phyloP scores from a whole-genome alignment of 495 filamentous ascomycete genomes.

The Aspergillus egyptiacus region DNA sequence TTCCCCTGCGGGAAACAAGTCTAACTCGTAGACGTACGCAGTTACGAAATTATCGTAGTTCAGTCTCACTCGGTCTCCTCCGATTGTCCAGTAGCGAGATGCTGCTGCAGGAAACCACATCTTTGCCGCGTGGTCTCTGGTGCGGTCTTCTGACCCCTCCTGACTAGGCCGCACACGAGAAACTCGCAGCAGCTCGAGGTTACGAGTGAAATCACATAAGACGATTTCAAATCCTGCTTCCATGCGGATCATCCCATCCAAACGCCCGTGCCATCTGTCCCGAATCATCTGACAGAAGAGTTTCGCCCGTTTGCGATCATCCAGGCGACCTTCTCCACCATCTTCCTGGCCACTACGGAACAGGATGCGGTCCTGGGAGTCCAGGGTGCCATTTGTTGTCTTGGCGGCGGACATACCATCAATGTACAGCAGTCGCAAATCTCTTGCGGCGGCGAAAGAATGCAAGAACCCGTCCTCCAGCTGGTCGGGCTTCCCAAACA shows the following conservation, averaged over 20 bases:
- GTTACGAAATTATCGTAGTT: constrained; percentile 60
- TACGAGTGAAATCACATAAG: constrained; percentile 53
- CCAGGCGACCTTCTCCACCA: constrained; percentile 3
- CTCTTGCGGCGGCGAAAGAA: constrained; percentile 43
- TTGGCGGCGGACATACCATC: constrained; percentile 57
- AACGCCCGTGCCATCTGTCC: constrained; percentile 40
- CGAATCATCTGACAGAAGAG: constrained; percentile 45
- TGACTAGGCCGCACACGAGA: constrained; percentile 22
- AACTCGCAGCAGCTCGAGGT: constrained; percentile 27
- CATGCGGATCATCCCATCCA: constrained; percentile 61
- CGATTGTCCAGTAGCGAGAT: constrained; percentile 55
- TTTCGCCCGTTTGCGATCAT: constrained; percentile 43
- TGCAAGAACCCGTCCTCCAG: constrained; percentile 37
- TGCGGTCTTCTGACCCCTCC: constrained; percentile 14
- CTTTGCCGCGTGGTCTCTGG: not conserved
- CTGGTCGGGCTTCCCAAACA: not conserved
- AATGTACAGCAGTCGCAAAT: constrained; percentile 52
- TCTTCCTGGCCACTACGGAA: constrained; percentile 16
- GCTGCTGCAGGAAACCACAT: constrained; percentile 39
- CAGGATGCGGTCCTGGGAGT: constrained; percentile 52
- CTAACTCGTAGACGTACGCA: constrained; percentile 48
- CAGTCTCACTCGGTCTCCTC: constrained; percentile 44
- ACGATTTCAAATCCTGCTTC: constrained; percentile 67
- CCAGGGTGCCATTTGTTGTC: constrained; percentile 49
- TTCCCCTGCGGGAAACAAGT: constrained; percentile 36